Percentiles rank a stretch among this genome's conserved stretches.
Conservation (phyloP, 768 basidiomycete genomes). For the Royoungia palumana region DNA sequence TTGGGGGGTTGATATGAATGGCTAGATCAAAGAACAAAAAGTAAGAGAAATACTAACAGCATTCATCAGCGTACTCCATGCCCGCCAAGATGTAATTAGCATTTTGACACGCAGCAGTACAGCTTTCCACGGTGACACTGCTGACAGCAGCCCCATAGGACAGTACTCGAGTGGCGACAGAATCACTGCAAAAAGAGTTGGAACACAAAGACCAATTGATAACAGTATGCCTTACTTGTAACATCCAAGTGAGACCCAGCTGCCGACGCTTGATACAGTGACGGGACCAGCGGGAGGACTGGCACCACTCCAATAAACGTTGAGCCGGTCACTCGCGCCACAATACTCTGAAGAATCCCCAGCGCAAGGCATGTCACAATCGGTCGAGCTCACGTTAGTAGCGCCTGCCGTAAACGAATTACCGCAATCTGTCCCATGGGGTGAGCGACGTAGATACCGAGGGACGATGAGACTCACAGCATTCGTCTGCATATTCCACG, state of each 20-base stretch:
- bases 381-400: slow-evolving; percentile 41
- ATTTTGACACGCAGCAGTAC: slow-evolving; percentile 45
- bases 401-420: slow-evolving; percentile 48
- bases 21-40: slow-evolving; percentile 18
- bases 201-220: background rate
- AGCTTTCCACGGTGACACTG: slow-evolving; percentile 47
- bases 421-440: slow-evolving; percentile 52
- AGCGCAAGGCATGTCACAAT: slow-evolving; percentile 61
- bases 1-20: slow-evolving; percentile 38
- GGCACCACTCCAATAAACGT: slow-evolving; percentile 61
- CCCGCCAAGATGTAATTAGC: slow-evolving; percentile 42
- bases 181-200: slow-evolving; percentile 29
- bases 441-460: background rate
- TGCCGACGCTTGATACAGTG: slow-evolving; percentile 52
- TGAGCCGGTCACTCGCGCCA: slow-evolving; percentile 57
- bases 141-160: slow-evolving; percentile 32
- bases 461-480: slow-evolving; percentile 43
- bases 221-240: slow-evolving; percentile 47
- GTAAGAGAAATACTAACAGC: slow-evolving; percentile 37
- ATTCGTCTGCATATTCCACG: slow-evolving; percentile 62
- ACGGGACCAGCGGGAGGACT: slow-evolving; percentile 51
- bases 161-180: slow-evolving; percentile 32
- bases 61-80: slow-evolving; percentile 45
- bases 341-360: slow-evolving; percentile 58
- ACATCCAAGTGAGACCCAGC: slow-evolving; percentile 73